Evolutionary conservation across 192 early-diverging fungal genomes (phyloP), one percentile per base, ranked within the genome.

Genomic region (Coemansia sp.): DNA sequence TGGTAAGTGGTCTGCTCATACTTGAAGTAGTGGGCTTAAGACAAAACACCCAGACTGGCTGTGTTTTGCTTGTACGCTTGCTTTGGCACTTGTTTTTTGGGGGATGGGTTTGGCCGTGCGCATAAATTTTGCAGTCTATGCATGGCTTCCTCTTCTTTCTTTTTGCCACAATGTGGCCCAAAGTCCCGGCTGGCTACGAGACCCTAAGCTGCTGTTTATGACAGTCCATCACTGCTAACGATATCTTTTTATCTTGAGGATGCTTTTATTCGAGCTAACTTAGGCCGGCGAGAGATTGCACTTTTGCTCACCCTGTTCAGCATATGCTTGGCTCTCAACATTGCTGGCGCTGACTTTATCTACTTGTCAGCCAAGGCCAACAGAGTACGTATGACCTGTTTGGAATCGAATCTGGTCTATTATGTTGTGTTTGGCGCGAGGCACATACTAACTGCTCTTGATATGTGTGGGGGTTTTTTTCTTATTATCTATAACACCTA

Each of bases 241-340:
- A 14, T 23, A 11, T 35, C n/a, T 46, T 45, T 51, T 40, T 57
- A 5, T 38, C 11, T 18, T 23, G 21, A 35, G 57, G 6, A 13
- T 23, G 48, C 48, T 51, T 51, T 24, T 51, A 26, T 28, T 9
- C 28, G 48, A 28, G 14, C 24, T 14, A 28, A 31, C 62, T 42
- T 78, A 83, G 80, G 82, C 37, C 82, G 82, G 76, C 76, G 76
- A 75, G 82, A 83, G 50, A 83, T 83, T 73, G 69, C 76, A 5
- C 55, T 79, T 63, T 58, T 83, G 14, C 60, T 83, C 50, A 60
- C 67, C 24, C 57, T 76, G 20, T 83, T 68, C 35, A 69, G 69
- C 57, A 56, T 83, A n/a, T 45, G 62, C 46, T 61, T 83, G n/a
- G 77, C 48, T 18, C 61, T 79, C 24, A 78, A 83, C 62, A 46